These are phyloP conservation scores for Emydomyces testavorans DNA, from an alignment of 2,329 filamentous ascomycete species.

Conservation along the genomic window DNA sequence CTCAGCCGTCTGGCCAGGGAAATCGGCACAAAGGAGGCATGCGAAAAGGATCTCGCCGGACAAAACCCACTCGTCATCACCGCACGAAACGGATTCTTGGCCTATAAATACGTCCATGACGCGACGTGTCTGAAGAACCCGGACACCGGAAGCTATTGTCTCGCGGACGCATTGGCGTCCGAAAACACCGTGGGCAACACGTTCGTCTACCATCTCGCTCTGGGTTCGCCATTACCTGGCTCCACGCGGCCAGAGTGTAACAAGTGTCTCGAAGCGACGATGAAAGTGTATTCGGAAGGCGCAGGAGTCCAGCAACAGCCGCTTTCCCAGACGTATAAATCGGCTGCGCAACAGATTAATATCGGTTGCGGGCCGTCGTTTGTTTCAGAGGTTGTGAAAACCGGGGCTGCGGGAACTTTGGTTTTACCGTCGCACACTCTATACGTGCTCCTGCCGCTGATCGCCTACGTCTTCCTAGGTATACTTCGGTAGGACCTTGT, in stretches of 20 bases:
- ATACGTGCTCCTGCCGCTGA: neutral
- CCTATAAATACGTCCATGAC: constrained; percentile 67
- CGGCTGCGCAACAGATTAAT: constrained; percentile 64
- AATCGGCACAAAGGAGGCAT: constrained; percentile 52
- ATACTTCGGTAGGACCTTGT: neutral
- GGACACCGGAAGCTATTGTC: constrained; percentile 57
- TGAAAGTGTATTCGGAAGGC: constrained; percentile 65
- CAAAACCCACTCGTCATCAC: constrained; percentile 60
- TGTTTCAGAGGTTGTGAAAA: constrained; percentile 22
- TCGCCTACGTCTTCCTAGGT: neutral
- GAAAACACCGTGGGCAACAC: constrained; percentile 60
- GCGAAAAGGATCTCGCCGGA: constrained; percentile 56
- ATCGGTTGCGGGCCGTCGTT: constrained; percentile 47
- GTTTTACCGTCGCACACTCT: neutral
- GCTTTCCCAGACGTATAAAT: constrained; percentile 56
- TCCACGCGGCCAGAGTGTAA: constrained; percentile 62
- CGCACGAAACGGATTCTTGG: constrained; percentile 62
- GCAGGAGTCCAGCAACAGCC: constrained; percentile 54
- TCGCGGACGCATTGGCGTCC: constrained; percentile 63
- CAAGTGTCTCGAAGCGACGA: constrained; percentile 63
- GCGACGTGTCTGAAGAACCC: constrained; percentile 67
- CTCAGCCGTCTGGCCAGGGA: constrained; percentile 55
- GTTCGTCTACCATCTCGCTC: constrained; percentile 75
- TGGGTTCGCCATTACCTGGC: constrained; percentile 59
- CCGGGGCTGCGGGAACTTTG: neutral